Evolutionary conservation across 2,329 filamentous ascomycete species (phyloP), one percentile per base, ranked within the genome.

Genomic region (Diaporthe caulivora): DNA sequence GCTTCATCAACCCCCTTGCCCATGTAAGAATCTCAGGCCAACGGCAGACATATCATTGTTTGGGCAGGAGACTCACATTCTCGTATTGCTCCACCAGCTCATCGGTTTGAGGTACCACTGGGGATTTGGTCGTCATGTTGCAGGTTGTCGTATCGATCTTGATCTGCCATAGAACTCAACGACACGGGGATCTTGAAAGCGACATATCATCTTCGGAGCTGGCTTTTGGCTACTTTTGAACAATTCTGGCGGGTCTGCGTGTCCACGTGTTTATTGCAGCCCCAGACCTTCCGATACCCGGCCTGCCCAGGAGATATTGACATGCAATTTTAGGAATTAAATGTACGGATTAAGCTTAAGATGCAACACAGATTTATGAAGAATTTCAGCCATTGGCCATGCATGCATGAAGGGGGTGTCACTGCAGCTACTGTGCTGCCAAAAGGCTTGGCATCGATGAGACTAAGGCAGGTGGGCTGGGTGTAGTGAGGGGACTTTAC

Each of bases 401-500:
- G 7, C 8, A 18, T 4, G n/a, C 29, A 26, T 24, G 44, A 24
- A 21, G n/a, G 13, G 62, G 62, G 44, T 65, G 7, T 0, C 42
- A 49, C n/a, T 51, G 60, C 44, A 49, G 42, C 29, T 13, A 17
- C 44, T 37, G 44, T 37, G 29, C 37, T 65, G 44, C 62, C 31
- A 17, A 37, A 11, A 24, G n/a, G 44, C 62, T 65, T 65, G 62
- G 62, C 62, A 29, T 37, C n/a, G 44, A 31, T 51, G 21, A 26
- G 17, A 37, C 21, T 18, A 18, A 37, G 24, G 18, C 18, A 24
- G 9, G 13, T 37, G 44, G 8, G 44, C 9, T 51, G 21, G 21
- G 10, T n/a, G 11, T 34, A 49, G 57, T 10, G 60, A 65, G 60
- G 60, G 60, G 42, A 18, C 37, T 51, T 65, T 65, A 65, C 44